Conservation (phyloP, 2,329 filamentous ascomycete genomes). For the Exophiala lecanii-corni region DNA sequence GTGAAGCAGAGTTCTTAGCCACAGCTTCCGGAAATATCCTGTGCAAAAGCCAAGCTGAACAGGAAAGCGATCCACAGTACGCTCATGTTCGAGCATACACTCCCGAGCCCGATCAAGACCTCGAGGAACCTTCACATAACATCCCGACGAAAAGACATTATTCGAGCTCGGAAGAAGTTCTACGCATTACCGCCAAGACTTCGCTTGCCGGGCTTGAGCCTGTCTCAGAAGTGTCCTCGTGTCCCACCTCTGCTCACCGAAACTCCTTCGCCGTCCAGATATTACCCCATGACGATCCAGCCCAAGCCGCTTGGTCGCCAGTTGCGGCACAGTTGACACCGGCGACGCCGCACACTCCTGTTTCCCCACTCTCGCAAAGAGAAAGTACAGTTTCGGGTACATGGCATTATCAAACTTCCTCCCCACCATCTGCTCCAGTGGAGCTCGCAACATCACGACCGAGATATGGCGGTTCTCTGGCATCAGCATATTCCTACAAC, state of each 20-base stretch:
- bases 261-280: constrained; percentile 4
- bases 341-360: constrained; percentile 2
- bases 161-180: background rate
- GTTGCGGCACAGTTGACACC: constrained; percentile 12
- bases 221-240: constrained; percentile 4
- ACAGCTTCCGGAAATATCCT: constrained; percentile 19
- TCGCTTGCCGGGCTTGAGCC: constrained; percentile 1
- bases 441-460: background rate
- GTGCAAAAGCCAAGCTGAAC: constrained; percentile 9
- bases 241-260: constrained; percentile 7
- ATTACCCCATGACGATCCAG: constrained; percentile 9
- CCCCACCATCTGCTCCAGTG: constrained; percentile 4
- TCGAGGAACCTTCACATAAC: background rate
- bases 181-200: constrained; percentile 2
- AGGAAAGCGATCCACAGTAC: constrained; percentile 14
- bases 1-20: constrained; percentile 24
- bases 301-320: constrained; percentile 1
- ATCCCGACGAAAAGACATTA: constrained; percentile 2
- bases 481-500: too few species aligned
- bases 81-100: constrained; percentile 25
- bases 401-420: constrained; percentile 6
- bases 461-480: too few species aligned
- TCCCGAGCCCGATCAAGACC: constrained; percentile 18
- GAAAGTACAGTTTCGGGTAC: constrained; percentile 4
- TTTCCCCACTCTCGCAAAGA: constrained; percentile 4